phyloP scores from a whole-genome alignment of 805 yeast genomes.

The Wickerhamomyces bisporus region DNA sequence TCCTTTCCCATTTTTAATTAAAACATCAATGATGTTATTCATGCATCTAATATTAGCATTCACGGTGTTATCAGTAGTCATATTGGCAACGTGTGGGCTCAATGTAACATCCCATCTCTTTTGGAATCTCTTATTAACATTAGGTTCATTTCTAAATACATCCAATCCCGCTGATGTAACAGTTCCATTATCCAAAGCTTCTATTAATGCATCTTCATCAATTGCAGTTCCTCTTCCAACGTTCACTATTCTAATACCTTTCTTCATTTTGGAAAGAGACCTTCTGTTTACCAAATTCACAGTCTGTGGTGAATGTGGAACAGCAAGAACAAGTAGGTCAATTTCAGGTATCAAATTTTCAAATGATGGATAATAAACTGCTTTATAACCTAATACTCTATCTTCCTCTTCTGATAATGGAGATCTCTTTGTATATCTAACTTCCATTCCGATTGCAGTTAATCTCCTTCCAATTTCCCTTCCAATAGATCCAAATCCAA shows the following conservation, averaged over 20 bases:
- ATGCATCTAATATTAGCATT: constrained; percentile 1
- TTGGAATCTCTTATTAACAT: constrained; percentile 23
- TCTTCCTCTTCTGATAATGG: constrained; percentile 28
- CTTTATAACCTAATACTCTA: constrained; percentile 28
- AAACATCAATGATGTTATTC: neutral
- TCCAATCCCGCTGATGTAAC: constrained; percentile 55
- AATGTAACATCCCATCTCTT: constrained; percentile 39
- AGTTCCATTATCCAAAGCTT: constrained; percentile 33
- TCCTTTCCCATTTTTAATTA: neutral
- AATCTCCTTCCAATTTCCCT: constrained; percentile 46
- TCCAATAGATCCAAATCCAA: constrained; percentile 63
- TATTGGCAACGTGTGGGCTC: constrained; percentile 62
- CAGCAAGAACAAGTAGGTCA: constrained; percentile 51
- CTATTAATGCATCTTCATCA: constrained; percentile 43
- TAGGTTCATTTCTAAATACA: constrained; percentile 55
- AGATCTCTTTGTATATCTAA: constrained; percentile 49
- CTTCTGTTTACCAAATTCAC: constrained; percentile 39
- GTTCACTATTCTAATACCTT: constrained; percentile 46
- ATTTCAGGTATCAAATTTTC: constrained; percentile 32
- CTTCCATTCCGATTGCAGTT: constrained; percentile 49
- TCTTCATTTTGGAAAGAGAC: constrained; percentile 32
- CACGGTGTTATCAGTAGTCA: constrained; percentile 37
- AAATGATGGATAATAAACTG: constrained; percentile 32
- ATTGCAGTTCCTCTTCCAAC: constrained; percentile 56
- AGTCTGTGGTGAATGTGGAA: constrained; percentile 54